A percentile compares a stretch with the other conserved stretches of the same genome.
Conservation (phyloP, 257 asterid genomes). For the Nyctanthes arbortristis region DNA sequence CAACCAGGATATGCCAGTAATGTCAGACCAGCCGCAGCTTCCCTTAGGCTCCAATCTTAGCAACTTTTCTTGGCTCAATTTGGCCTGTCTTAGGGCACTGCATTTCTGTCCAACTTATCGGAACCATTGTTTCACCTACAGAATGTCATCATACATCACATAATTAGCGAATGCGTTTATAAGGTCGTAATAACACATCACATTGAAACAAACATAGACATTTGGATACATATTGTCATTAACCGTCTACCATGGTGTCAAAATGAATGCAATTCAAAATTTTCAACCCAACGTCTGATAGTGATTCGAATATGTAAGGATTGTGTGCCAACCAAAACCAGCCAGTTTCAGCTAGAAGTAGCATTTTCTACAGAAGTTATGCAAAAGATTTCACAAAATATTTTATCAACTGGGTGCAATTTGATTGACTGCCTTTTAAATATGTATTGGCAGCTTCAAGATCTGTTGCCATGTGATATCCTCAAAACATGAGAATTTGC, state of each 20-base stretch:
- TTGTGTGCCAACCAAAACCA: background rate
- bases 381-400: background rate
- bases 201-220: background rate
- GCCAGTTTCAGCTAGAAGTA: background rate
- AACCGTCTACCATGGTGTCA: no score
- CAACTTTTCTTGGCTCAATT: constrained; percentile 86
- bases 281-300: no score
- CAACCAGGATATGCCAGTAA: background rate
- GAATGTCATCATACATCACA: constrained; percentile 1
- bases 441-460: background rate
- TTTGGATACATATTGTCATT: background rate
- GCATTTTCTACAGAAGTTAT: background rate
- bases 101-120: constrained; percentile 97
- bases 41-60: constrained; percentile 51
- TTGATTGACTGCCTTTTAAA: background rate
- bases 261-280: no score
- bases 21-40: background rate
- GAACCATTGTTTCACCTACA: constrained; percentile 84
- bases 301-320: background rate
- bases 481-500: background rate
- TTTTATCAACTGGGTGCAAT: background rate
- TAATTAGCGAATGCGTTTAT: background rate
- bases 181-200: background rate
- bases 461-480: background rate
- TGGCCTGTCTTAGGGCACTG: constrained; percentile 91